Conservation (phyloP, 176 grass and related monocot genomes). For the Canna indica region DNA sequence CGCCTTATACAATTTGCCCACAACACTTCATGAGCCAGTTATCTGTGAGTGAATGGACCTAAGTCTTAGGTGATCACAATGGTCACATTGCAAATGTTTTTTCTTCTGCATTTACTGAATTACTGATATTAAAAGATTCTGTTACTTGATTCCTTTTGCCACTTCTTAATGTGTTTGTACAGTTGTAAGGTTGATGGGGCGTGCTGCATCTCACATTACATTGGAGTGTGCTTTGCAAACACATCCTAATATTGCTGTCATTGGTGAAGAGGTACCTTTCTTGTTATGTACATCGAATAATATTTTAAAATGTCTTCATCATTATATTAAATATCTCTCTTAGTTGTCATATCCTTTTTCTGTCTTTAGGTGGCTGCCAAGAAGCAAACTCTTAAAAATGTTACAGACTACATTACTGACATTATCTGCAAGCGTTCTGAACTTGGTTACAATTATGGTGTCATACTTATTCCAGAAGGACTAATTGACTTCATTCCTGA, state of each 20-base stretch:
- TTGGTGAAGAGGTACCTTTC: conserved; percentile 78
- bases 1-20: not conserved
- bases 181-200: conserved; percentile 99
- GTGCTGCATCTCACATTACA: conserved; percentile 98
- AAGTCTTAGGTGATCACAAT: not conserved
- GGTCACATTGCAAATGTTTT: not conserved
- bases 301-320: not conserved
- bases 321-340: conserved; percentile 3
- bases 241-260: conserved; percentile 86
- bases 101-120: not conserved
- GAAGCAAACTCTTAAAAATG: conserved; percentile 85
- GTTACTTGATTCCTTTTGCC: not conserved
- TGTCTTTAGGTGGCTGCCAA: conserved; percentile 61
- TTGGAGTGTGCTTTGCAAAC: conserved; percentile 95
- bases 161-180: conserved; percentile 12
- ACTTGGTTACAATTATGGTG: conserved; percentile 93
- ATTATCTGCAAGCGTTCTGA: conserved; percentile 82
- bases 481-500: conserved; percentile 97
- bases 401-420: conserved; percentile 90
- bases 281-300: not conserved
- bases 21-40: not conserved
- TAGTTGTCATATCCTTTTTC: not conserved
- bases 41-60: not conserved
- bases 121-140: not conserved
- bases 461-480: conserved; percentile 95